A percentile compares a stretch with the other conserved stretches of the same genome.
phyloP scores from a whole-genome alignment of 176 grass and related monocot species.

The Dendrocalamus sinicus region DNA sequence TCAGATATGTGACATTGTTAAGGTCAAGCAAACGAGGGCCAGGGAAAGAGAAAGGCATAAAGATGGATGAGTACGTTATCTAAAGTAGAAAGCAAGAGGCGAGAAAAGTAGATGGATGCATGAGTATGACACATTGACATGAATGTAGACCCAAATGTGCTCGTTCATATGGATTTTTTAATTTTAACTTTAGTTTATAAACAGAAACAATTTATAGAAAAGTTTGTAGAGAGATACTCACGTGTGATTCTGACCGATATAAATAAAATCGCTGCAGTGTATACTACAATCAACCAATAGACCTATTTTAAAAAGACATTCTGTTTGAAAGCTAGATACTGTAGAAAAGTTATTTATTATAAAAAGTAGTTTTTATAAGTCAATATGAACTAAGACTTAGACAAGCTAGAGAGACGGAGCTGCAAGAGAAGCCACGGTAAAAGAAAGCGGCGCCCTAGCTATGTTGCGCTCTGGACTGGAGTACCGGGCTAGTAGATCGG shows the following conservation, averaged over 20 bases:
- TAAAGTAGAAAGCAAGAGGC: constrained; percentile 17
- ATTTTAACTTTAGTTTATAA: no score
- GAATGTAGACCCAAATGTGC: neutral
- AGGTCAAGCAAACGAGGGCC: neutral
- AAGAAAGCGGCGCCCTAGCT: constrained; percentile 43
- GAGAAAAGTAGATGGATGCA: neutral
- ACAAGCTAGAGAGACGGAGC: neutral
- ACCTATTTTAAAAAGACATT: no score
- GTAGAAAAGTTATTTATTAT: no score
- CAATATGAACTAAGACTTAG: no score
- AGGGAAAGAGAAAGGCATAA: constrained; percentile 5
- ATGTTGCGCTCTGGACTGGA: constrained; percentile 3
- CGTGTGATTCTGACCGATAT: no score
- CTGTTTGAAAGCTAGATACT: no score
- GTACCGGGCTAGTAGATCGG: neutral
- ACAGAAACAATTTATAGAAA: no score
- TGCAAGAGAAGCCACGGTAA: constrained; percentile 45
- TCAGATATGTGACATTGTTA: constrained; percentile 2
- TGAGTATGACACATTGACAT: constrained; percentile 29
- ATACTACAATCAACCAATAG: no score
- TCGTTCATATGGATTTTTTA: no score
- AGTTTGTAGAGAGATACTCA: no score
- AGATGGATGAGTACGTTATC: neutral
- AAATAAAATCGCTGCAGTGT: no score
- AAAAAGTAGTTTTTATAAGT: no score